Evolutionary conservation across 257 asterid genomes (phyloP).

Genomic region (Scutellaria baicalensis): DNA sequence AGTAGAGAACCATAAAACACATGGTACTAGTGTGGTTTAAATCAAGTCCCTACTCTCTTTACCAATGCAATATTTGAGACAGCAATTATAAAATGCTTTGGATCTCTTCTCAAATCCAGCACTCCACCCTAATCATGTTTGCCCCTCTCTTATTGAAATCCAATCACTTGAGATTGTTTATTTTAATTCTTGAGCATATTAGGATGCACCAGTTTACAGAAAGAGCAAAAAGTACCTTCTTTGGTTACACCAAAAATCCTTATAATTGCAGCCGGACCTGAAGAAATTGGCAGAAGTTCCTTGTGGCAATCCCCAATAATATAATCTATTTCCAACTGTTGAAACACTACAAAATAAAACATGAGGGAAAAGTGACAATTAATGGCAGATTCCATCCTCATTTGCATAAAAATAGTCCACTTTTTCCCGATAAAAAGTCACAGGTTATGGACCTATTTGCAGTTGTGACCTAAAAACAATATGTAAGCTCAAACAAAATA

Average conservation of each 20-base stretch:
- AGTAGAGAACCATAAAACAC: not conserved
- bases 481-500: not conserved
- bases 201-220: not conserved
- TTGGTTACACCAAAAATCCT: conserved; percentile 84
- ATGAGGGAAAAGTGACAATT: not conserved
- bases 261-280: conserved; percentile 82
- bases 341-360: conserved; percentile 50
- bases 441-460: too few species aligned
- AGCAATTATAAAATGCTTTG: not conserved
- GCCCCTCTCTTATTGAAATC: not conserved
- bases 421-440: not conserved
- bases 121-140: not conserved
- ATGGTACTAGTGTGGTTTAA: not conserved
- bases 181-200: not conserved
- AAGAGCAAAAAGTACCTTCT: conserved; percentile 54
- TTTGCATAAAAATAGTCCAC: not conserved
- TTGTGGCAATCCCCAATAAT: conserved; percentile 71
- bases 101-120: not conserved
- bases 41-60: not conserved
- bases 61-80: not conserved
- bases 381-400: not conserved
- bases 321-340: conserved; percentile 92
- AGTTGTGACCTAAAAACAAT: not conserved
- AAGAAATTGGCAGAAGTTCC: conserved; percentile 59
- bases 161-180: not conserved